Evolutionary conservation across 2,329 filamentous ascomycete genomes (phyloP), one percentile per base, ranked within the genome.

Genomic region (Colletotrichum aenigma): DNA sequence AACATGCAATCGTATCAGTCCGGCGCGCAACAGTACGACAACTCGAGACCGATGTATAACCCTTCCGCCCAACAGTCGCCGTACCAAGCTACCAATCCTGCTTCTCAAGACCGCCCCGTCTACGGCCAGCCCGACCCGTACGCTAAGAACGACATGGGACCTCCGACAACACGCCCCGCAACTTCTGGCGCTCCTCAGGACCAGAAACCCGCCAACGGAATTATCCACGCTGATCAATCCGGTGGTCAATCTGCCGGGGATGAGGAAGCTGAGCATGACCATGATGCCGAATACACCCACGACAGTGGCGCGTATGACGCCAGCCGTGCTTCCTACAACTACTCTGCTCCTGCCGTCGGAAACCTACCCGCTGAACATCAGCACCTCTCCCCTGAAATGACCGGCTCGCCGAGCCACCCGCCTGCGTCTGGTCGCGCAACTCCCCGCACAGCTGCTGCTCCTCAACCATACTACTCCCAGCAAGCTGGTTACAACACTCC

Each of bases 131-230:
- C 89, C 62, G 89, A 87, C 80, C 86, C 90, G 9, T 97, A 96
- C 80, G 89, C 95, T 76, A 97, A 97, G 88, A 94, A 89, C 76
- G 95, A 98, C 79, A 98, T 98, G 95, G 95, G 94, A 0, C 95
- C 96, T 24, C 95, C 95, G 13, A 91, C 94, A 36, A 88, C 86
- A 73, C 90, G 94, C 74, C 88, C 91, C 3, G 84, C 90, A 7
- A 89, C 91, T 60, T 86, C 91, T 48, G 90, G 91, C 66, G 85
- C 89, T 5, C 89, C 93, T 72, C 84, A 86, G 32, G 93, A 95
- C 77, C 89, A 92, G 71, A 93, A 93, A 82, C 83, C 88, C 30
- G 82, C 90, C 24, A 96, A 96, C 83, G 90, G 94, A 75, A 90
- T 94, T 80, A 89, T 94, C 79, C 89, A 91, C 78, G 79, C 85